Conservation (phyloP, 2,329 filamentous ascomycete genomes). For the Amphichorda felina region DNA sequence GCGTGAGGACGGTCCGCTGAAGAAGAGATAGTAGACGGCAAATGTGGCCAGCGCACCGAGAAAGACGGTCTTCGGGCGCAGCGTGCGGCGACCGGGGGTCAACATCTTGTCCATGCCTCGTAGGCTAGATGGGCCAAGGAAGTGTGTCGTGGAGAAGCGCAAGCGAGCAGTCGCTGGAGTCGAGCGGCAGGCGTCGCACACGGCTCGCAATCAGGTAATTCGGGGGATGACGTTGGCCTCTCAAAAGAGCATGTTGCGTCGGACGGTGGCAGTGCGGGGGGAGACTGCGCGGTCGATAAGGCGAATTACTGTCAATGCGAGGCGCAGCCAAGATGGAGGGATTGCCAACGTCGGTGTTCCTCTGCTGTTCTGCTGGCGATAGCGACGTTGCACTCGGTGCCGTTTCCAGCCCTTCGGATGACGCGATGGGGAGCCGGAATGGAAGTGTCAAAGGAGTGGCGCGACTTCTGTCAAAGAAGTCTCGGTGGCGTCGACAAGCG, state of each 20-base stretch:
- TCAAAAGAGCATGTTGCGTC: background rate
- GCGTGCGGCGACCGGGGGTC: constrained; percentile 14
- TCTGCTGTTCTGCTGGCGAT: background rate
- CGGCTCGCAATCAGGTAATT: background rate
- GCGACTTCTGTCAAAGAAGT: constrained; percentile 24
- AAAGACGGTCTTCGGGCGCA: constrained; percentile 28
- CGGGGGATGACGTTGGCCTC: background rate
- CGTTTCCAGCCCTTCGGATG: no score
- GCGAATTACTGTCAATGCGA: no score
- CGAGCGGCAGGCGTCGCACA: background rate
- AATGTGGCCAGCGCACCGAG: constrained; percentile 25
- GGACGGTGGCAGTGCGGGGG: no score
- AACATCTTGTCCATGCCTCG: constrained; percentile 18
- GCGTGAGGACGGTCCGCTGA: constrained; percentile 19
- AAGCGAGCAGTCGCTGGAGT: no score
- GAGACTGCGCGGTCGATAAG: no score
- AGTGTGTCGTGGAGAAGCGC: no score
- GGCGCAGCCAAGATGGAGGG: no score
- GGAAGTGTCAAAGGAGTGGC: constrained; percentile 14
- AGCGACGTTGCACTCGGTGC: no score
- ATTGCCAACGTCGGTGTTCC: constrained; percentile 2
- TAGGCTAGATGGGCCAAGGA: no score
- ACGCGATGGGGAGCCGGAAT: no score
- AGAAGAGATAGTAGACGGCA: constrained; percentile 30
- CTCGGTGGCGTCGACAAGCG: constrained; percentile 5